Evolutionary conservation across 345 rosid species (phyloP), one percentile per base, ranked within the genome.

Genomic region (Fremontodendron californicum): DNA sequence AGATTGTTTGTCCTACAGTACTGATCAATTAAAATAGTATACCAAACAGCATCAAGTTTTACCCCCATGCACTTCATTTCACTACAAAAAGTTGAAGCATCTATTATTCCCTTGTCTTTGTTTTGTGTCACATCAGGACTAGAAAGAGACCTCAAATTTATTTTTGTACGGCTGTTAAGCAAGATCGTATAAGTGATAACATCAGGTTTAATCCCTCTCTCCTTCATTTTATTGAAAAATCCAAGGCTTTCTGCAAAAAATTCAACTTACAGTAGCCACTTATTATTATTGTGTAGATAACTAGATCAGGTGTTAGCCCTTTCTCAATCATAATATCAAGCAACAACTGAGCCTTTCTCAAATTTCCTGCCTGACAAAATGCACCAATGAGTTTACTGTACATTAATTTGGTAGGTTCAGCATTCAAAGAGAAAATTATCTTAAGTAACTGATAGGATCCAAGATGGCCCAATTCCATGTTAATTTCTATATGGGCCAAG

Each of bases 201-300:
- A 89, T 91, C 94, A 73, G 89, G 94, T 62, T 78, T 77, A 43
- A 90, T 79, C 73, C 93, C 90, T 84, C 83, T 88, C 77, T 75
- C 80, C 80, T 89, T 88, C 92, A 92, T 91, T 68, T 82, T 84
- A 57, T 54, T 58, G 43, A 91, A 86, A 80, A 92, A 83, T 57
- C 29, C 71, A 16, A 45, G 16, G 89, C 92, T 78, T 86, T 83
- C 45, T 16, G 80, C 76, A 88, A 75, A 81, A 76, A 46, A 67
- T 87, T 84, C 19, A 65, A 31, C 78, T 80, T 88, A 70, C 92
- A 93, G 78, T 89, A 92, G 19, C 90, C 83, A 64, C 82, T 71
- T 69, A 91, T 91, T 94, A 94, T 90, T 29, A 80, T 86, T 1
- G 91, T 92, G 84, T 88, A 92, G 7, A 86, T 83, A 79, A 80